Conservation (phyloP, 352 stramenopile species). For the Achlya hypogyna region DNA sequence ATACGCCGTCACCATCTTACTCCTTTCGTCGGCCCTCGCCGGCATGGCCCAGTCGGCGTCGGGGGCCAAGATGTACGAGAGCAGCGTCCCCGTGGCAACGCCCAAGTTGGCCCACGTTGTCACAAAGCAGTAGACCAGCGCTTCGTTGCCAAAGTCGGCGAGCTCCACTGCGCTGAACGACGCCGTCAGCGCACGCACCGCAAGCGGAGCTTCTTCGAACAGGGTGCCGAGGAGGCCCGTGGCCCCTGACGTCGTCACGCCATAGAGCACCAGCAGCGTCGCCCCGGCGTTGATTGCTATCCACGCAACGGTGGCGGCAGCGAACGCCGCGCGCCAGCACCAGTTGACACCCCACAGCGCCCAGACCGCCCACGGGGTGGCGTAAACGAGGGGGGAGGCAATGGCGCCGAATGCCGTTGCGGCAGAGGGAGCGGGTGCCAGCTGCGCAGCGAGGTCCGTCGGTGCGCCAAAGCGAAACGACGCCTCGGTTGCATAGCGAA, state of each 20-base stretch:
- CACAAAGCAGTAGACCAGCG: constrained; percentile 37
- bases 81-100: constrained; percentile 36
- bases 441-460: constrained; percentile 24
- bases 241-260: constrained; percentile 30
- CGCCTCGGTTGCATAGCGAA: constrained; percentile 51
- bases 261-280: constrained; percentile 38
- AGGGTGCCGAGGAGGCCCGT: constrained; percentile 45
- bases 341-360: constrained; percentile 34
- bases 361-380: constrained; percentile 35
- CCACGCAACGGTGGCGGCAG: constrained; percentile 29
- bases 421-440: no score
- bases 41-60: background rate
- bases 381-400: constrained; percentile 36
- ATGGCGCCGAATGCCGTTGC: no score
- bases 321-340: constrained; percentile 45
- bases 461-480: constrained; percentile 57
- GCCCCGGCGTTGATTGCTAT: constrained; percentile 35
- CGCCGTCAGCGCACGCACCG: constrained; percentile 38
- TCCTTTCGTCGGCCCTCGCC: background rate
- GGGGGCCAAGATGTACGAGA: background rate
- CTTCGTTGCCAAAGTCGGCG: constrained; percentile 49
- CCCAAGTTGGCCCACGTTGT: constrained; percentile 34
- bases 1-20: constrained; percentile 26
- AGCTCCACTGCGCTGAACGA: constrained; percentile 55
- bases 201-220: constrained; percentile 37